A percentile compares a stretch with the other conserved stretches of the same genome.
Evolutionary conservation across 2,329 filamentous ascomycete species (phyloP).

Genomic region (Nectriaceae sp.): DNA sequence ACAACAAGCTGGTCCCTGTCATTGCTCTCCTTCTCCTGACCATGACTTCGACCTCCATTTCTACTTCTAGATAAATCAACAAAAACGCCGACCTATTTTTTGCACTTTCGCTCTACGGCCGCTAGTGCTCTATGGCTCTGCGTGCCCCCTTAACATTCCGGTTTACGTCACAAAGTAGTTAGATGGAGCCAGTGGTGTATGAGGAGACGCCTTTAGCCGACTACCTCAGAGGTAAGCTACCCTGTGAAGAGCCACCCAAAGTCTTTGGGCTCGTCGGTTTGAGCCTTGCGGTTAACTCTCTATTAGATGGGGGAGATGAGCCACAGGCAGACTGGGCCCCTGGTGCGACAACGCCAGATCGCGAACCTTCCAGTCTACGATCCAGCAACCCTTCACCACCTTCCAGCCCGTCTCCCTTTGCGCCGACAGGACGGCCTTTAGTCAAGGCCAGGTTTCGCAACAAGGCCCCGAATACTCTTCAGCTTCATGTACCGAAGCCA

Average conservation of each 20-base stretch:
- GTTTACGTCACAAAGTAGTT: constrained; percentile 31
- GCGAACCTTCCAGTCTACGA: constrained; percentile 31
- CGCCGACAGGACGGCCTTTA: constrained; percentile 56
- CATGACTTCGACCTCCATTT: neutral
- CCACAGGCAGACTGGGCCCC: constrained; percentile 49
- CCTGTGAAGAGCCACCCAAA: neutral
- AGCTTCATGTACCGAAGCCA: constrained; percentile 40
- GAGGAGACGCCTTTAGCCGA: constrained; percentile 85
- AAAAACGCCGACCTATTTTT: too few species aligned
- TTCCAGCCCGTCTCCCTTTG: constrained; percentile 53
- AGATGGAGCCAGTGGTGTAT: constrained; percentile 83
- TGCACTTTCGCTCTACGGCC: constrained; percentile 6
- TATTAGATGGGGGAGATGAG: constrained; percentile 51
- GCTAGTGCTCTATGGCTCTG: constrained; percentile 32
- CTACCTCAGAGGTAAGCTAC: constrained; percentile 76
- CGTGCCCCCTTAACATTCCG: constrained; percentile 26
- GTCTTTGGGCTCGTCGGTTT: too few species aligned
- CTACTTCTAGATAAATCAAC: neutral
- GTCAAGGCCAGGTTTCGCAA: constrained; percentile 56
- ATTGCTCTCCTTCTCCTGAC: constrained; percentile 1
- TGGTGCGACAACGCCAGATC: constrained; percentile 38
- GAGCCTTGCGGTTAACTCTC: too few species aligned
- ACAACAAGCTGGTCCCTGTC: constrained; percentile 23
- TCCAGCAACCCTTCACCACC: constrained; percentile 49
- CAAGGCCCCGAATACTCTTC: constrained; percentile 46